Evolutionary conservation across 192 early-diverging fungal genomes (phyloP).

Genomic region (Coemansia sp.): DNA sequence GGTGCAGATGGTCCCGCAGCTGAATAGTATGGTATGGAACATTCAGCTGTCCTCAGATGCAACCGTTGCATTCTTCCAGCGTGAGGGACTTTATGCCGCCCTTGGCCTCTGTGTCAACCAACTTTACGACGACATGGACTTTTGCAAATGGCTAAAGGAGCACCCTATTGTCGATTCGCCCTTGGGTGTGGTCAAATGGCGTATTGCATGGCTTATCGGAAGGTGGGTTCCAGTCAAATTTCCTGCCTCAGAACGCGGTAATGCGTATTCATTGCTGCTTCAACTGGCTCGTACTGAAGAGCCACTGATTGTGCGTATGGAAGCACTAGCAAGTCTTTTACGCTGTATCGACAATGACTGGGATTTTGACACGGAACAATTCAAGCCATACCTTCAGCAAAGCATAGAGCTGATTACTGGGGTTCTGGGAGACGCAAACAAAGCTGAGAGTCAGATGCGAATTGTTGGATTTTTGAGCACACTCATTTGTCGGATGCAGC

Average conservation of each 20-base stretch:
- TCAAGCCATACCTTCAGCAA: constrained; percentile 64
- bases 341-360: constrained; percentile 74
- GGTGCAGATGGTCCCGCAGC: constrained; percentile 16
- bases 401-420: constrained; percentile 57
- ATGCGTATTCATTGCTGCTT: constrained; percentile 72
- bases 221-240: constrained; percentile 82
- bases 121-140: constrained; percentile 77
- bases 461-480: constrained; percentile 71
- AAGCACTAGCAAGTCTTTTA: constrained; percentile 64
- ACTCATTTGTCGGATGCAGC: constrained; percentile 76
- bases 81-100: constrained; percentile 63
- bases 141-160: constrained; percentile 71
- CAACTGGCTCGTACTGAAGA: constrained; percentile 65
- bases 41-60: neutral
- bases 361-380: constrained; percentile 75
- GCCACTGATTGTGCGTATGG: constrained; percentile 78
- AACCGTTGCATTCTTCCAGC: neutral
- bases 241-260: constrained; percentile 56
- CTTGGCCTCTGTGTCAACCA: constrained; percentile 79
- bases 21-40: constrained; percentile 14
- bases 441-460: constrained; percentile 73
- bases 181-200: constrained; percentile 55
- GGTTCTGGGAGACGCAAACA: constrained; percentile 64
- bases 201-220: constrained; percentile 82
- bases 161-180: constrained; percentile 38